phyloP scores from a whole-genome alignment of 768 basidiomycete species.

The Plicaturopsis crispa region DNA sequence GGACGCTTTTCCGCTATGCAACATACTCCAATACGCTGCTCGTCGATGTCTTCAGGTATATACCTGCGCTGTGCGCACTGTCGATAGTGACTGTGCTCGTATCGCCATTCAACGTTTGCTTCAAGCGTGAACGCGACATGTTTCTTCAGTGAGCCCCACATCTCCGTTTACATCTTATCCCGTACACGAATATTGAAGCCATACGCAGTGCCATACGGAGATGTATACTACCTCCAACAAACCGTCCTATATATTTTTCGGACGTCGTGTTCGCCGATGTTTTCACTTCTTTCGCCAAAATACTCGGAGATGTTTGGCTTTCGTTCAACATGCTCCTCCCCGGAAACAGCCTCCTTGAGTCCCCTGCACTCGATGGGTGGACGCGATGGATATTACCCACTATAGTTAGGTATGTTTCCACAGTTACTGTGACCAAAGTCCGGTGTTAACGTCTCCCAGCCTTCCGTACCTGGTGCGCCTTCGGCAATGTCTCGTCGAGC shows the following conservation, averaged over 20 bases:
- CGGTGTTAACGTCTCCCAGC: constrained; percentile 33
- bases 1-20: constrained; percentile 57
- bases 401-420: constrained; percentile 72
- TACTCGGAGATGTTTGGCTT: constrained; percentile 91
- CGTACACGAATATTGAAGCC: constrained; percentile 1
- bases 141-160: constrained; percentile 63
- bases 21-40: constrained; percentile 48
- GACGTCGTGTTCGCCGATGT: constrained; percentile 95
- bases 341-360: constrained; percentile 64
- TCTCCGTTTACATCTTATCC: constrained; percentile 4
- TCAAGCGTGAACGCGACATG: constrained; percentile 66
- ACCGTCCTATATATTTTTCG: constrained; percentile 69
- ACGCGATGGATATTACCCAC: constrained; percentile 71
- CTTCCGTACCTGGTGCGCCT: constrained; percentile 88
- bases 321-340: constrained; percentile 82
- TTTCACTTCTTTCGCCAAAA: constrained; percentile 94
- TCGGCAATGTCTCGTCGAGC: constrained; percentile 91
- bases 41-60: constrained; percentile 71
- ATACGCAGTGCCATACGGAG: constrained; percentile 57
- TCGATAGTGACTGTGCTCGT: constrained; percentile 49
- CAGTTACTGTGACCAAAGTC: no score
- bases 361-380: constrained; percentile 57
- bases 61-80: constrained; percentile 64
- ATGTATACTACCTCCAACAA: constrained; percentile 60
- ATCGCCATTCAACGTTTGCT: constrained; percentile 59